phyloP scores from a whole-genome alignment of 305 asterid species.

The Solanum chacoense region DNA sequence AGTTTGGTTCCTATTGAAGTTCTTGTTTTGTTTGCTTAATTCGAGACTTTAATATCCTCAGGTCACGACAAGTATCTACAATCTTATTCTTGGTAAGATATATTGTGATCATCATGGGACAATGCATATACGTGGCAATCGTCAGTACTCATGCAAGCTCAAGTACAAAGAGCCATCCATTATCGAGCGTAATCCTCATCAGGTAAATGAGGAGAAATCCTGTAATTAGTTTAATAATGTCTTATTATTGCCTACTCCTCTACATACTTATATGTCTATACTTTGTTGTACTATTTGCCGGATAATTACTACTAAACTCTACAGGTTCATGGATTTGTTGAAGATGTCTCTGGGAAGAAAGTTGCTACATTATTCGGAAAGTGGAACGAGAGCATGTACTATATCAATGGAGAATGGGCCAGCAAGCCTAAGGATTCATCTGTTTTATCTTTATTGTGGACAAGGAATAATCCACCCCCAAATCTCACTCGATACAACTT shows the following conservation, averaged over 20 bases:
- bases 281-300: neutral
- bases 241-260: neutral
- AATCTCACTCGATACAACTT: conserved; percentile 74
- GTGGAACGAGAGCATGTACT: conserved; percentile 82
- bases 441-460: conserved; percentile 59
- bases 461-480: conserved; percentile 43
- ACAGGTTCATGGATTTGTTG: conserved; percentile 86
- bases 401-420: conserved; percentile 47
- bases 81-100: conserved; percentile 79
- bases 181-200: conserved; percentile 89
- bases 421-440: conserved; percentile 39
- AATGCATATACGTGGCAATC: conserved; percentile 79
- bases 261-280: neutral
- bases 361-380: conserved; percentile 68
- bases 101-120: conserved; percentile 88
- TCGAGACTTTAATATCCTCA: conserved; percentile 16
- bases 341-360: conserved; percentile 53
- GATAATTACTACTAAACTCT: conserved; percentile 9
- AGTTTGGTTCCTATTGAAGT: neutral
- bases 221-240: neutral
- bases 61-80: conserved; percentile 89
- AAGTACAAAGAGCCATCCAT: conserved; percentile 94
- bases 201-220: conserved; percentile 35
- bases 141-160: conserved; percentile 75
- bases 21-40: neutral